Evolutionary conservation across 176 grass and related monocot species (phyloP).

Genomic region (Secale cereale): DNA sequence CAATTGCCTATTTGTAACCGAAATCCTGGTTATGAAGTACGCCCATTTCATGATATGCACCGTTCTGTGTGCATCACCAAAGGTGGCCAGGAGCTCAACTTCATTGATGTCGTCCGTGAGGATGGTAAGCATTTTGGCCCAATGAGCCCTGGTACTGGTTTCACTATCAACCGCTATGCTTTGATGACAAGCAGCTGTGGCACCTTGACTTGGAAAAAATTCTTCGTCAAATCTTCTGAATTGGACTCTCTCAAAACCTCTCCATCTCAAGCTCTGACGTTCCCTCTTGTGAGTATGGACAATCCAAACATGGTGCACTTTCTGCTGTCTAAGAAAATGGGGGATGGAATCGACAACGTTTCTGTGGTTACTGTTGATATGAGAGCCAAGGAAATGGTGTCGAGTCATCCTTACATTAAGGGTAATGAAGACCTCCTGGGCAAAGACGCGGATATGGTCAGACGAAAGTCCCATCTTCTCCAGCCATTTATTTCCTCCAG

Average conservation of each 20-base stretch:
- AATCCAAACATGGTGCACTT: neutral
- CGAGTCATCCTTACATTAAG: neutral
- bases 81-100: neutral
- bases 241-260: neutral
- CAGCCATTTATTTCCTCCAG: neutral
- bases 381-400: neutral
- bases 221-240: neutral
- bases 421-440: neutral
- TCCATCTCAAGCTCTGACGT: neutral
- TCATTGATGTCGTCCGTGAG: neutral
- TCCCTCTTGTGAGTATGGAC: neutral
- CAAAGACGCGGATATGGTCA: neutral
- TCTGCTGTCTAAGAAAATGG: neutral
- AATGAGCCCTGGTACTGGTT: neutral
- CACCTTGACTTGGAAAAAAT: too few relatives aligned
- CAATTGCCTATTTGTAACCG: neutral
- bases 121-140: neutral
- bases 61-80: neutral
- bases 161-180: neutral
- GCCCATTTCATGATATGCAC: neutral
- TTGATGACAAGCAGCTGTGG: neutral
- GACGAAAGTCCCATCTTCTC: neutral
- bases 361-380: neutral
- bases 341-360: neutral
- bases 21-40: neutral